Evolutionary conservation across 208 protist genomes (phyloP), one percentile per base, ranked within the genome.

Genomic region (Leishmania braziliensis): DNA sequence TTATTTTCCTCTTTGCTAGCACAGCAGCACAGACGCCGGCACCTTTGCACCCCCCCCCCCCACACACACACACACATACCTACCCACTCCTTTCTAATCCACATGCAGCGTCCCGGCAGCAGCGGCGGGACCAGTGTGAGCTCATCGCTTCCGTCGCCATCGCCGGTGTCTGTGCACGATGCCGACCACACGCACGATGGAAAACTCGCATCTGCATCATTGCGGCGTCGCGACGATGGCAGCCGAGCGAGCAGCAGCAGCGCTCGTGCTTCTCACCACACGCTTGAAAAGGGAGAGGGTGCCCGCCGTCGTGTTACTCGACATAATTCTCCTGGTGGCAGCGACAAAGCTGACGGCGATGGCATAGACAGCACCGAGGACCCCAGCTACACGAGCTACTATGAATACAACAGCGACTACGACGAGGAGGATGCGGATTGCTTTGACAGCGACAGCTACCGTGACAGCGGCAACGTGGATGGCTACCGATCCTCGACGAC

Each of bases 351-450:
- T 16, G 72, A 69, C 14, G 58, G 50, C 20, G 66, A 77, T n/a
- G 78, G 26, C 39, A 6, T 48, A 33, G 33, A 39, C 56, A 23
- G 18, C 39, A 63, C 74, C 20, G 74, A 48, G 8, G 12, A 43
- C 8, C 33, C 75, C 36, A 69, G 72, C 60, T 53, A 77, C 70
- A 58, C 60, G 3, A 89, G 77, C 29, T 81, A 83, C 75, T 85
- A 71, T 48, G 81, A 83, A 36, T 84, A 90, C 58, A 76, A 86
- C 58, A 83, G 79, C 50, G 73, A 83, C 18, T 86, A 88, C 1
- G 84, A 84, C 4, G 72, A 77, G 1, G 82, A 90, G 18, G 81
- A 86, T 5, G 83, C 83, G 36, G 77, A 86, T 18, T 48, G 6
- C 16, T 39, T 58, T n/a, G 33, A 60, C 46, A 75, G 76, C 53